Evolutionary conservation across 1,284 basidiomycete genomes (phyloP).

Genomic region (Exobasidium cylindrosporum): DNA sequence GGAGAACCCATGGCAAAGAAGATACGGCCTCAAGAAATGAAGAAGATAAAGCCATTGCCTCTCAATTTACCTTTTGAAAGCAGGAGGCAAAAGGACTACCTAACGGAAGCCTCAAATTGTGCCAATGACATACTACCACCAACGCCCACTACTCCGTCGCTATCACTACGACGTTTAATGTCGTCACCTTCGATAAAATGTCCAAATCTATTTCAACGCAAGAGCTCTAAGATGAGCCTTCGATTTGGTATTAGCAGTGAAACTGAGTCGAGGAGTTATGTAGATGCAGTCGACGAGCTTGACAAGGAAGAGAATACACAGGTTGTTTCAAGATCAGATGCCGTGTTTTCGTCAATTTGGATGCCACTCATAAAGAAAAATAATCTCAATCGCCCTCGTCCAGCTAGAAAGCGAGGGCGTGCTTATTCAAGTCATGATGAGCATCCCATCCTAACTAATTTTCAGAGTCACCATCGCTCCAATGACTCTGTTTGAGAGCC

Average conservation of each 20-base stretch:
- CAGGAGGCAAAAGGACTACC: not conserved
- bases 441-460: no score
- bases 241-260: not conserved
- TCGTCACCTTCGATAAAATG: not conserved
- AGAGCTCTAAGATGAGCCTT: not conserved
- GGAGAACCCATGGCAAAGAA: not conserved
- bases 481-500: no score
- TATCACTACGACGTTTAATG: not conserved
- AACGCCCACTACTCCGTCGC: not conserved
- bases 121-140: not conserved
- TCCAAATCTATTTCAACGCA: not conserved
- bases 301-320: no score
- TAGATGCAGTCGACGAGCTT: no score
- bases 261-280: no score
- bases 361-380: no score
- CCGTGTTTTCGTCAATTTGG: no score
- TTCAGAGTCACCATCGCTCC: no score
- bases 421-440: no score
- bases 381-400: no score
- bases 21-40: not conserved
- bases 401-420: no score
- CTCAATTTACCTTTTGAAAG: not conserved
- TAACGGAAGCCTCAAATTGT: not conserved
- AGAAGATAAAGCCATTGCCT: not conserved
- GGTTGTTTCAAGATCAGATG: no score